A percentile compares a stretch with the other conserved stretches of the same genome.
Conservation (phyloP, 2,329 filamentous ascomycete species). For the Clarireedia sp. region DNA sequence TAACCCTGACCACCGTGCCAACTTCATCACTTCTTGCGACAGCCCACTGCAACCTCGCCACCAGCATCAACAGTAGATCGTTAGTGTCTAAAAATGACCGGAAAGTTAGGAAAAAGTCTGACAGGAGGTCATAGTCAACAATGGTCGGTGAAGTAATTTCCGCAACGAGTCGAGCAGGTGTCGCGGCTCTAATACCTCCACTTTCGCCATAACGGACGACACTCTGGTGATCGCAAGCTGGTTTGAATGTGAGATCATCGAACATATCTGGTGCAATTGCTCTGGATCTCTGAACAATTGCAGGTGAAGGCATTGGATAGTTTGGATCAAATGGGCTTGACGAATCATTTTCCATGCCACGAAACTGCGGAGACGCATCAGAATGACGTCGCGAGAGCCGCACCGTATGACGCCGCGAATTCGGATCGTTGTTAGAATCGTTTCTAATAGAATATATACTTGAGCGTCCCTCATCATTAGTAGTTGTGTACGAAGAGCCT, state of each 20-base stretch:
- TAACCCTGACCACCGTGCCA: slow-evolving; percentile 88
- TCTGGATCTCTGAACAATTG: slow-evolving; percentile 16
- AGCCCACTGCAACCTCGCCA: slow-evolving; percentile 83
- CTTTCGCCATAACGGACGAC: slow-evolving; percentile 75
- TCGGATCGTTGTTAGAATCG: slow-evolving; percentile 20
- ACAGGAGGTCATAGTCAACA: slow-evolving; percentile 92
- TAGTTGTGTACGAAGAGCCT: slow-evolving; percentile 71
- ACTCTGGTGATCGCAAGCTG: slow-evolving; percentile 66
- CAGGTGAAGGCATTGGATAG: slow-evolving; percentile 10
- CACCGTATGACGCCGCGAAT: slow-evolving; percentile 17
- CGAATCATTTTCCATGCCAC: slow-evolving; percentile 6
- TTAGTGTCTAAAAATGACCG: slow-evolving; percentile 73
- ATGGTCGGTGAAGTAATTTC: slow-evolving; percentile 96
- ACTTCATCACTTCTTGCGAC: slow-evolving; percentile 71
- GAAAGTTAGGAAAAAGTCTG: slow-evolving; percentile 96
- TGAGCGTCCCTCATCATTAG: slow-evolving; percentile 57
- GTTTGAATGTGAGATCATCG: slow-evolving; percentile 70
- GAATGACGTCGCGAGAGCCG: slow-evolving; percentile 27
- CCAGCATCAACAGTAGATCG: slow-evolving; percentile 73
- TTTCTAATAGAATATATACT: slow-evolving; percentile 46
- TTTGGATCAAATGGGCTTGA: slow-evolving; percentile 14
- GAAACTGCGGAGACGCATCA: slow-evolving; percentile 25
- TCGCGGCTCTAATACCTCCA: slow-evolving; percentile 78
- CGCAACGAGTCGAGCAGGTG: slow-evolving; percentile 81
- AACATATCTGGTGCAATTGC: slow-evolving; percentile 70